Evolutionary conservation across 2,329 filamentous ascomycete species (phyloP), one percentile per base, ranked within the genome.

Genomic region (Salinomyces thailandicus): DNA sequence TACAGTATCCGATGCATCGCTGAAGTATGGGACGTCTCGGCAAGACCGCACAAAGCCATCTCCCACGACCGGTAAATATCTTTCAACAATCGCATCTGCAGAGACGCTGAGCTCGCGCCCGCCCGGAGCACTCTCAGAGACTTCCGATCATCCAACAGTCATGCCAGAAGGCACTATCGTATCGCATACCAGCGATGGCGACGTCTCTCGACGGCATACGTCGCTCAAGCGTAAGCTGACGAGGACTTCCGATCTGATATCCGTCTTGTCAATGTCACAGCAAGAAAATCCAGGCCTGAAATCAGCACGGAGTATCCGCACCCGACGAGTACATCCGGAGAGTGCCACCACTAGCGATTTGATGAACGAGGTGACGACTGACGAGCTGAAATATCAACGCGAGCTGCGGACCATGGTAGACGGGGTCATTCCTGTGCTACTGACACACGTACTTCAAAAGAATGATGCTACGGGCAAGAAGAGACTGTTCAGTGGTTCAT

Each of bases 321-420:
- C 80, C 18, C 77, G 77, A 49, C 76, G 79, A 41, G 81, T 75
- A 52, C 72, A 73, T 22, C 66, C 79, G 8, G 73, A 75, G 18
- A 76, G 72, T 38, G 77, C 81, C 27, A 87, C 80, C 1, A 69
- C 85, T 8, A 69, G 75, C 15, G 85, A 89, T 45, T 66, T 96
- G 14, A 72, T 96, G 57, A 71, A 72, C 35, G 86, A 94, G 53
- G 77, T 98, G 44, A 69, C 75, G 8, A 74, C 81, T 4, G 91
- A 96, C 49, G 91, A 98, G 60, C 67, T 74, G 30, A 81, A 91
- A 48, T 98, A 96, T 55, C 80, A 81, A 61, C 75, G 87, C 37
- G 91, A 98, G 60, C 71, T 98, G 19, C 85, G 86, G 54, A 95
- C 91, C 0, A 64, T 98, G 19, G 87, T 96, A 5, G 87, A 94